phyloP scores from a whole-genome alignment of 2,329 filamentous ascomycete genomes.

The Xylariaceae sp. region DNA sequence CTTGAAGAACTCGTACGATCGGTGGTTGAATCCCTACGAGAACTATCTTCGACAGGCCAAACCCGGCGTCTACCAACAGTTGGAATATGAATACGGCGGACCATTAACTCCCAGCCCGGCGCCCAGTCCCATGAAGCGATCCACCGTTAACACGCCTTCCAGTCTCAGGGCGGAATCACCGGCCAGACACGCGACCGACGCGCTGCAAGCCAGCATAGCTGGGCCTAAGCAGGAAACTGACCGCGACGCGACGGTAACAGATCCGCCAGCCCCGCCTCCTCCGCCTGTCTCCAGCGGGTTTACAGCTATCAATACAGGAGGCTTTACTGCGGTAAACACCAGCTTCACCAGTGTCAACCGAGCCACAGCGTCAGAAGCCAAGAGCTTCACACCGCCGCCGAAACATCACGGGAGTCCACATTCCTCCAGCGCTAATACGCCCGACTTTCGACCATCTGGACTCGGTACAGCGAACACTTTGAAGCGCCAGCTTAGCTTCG shows the following conservation, averaged over 20 bases:
- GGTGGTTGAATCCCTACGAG: conserved; percentile 95
- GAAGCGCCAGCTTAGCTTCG: conserved; percentile 69
- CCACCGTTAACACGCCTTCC: conserved; percentile 50
- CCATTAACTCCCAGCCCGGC: conserved; percentile 71
- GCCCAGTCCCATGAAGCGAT: conserved; percentile 64
- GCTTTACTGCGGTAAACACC: conserved; percentile 68
- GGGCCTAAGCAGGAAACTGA: conserved; percentile 38
- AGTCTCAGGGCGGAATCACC: conserved; percentile 60
- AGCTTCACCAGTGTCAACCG: conserved; percentile 63
- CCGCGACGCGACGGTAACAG: conserved; percentile 40
- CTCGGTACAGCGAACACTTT: conserved; percentile 52
- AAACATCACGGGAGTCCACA: conserved; percentile 56
- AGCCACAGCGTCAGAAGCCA: conserved; percentile 35
- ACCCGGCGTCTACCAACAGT: conserved; percentile 90
- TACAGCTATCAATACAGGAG: conserved; percentile 49
- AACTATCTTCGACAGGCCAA: conserved; percentile 87
- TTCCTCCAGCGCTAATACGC: conserved; percentile 55
- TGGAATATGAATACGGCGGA: conserved; percentile 88
- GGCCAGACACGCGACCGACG: conserved; percentile 48
- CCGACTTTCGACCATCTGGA: conserved; percentile 52
- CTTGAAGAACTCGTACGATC: conserved; percentile 94
- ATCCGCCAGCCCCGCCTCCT: conserved; percentile 32
- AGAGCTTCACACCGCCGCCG: conserved; percentile 53
- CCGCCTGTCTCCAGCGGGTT: conserved; percentile 48
- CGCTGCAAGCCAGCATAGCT: conserved; percentile 41